Evolutionary conservation across 2,329 filamentous ascomycete genomes (phyloP).

Genomic region (Colletotrichum neosansevieriae): DNA sequence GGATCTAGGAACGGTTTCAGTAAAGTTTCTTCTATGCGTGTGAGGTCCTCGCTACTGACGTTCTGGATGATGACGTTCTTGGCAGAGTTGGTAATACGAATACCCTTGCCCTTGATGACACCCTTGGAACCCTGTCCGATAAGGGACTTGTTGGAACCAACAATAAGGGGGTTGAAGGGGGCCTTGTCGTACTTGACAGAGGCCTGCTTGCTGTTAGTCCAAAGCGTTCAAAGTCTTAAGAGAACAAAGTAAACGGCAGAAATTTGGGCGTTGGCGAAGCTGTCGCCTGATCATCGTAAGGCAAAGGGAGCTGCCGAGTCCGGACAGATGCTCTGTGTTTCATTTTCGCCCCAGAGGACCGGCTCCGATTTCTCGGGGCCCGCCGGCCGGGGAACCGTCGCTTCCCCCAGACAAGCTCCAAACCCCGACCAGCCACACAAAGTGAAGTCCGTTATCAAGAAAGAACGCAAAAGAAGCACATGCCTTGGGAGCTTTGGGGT

Average conservation of each 20-base stretch:
- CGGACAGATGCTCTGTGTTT: too few relatives aligned
- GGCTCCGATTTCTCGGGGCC: too few relatives aligned
- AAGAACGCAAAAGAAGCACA: not conserved
- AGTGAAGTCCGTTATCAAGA: too few relatives aligned
- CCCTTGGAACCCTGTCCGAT: slow-evolving; percentile 65
- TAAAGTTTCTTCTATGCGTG: not conserved
- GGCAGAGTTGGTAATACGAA: slow-evolving; percentile 59
- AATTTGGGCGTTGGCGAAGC: too few relatives aligned
- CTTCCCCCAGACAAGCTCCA: too few relatives aligned
- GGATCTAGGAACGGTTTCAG: slow-evolving; percentile 34
- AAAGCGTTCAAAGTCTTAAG: too few relatives aligned
- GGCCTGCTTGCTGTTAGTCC: slow-evolving; percentile 41
- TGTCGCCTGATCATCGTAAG: too few relatives aligned
- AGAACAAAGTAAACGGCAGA: too few relatives aligned
- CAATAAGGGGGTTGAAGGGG: slow-evolving; percentile 61
- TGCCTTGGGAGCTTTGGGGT: slow-evolving; percentile 60
- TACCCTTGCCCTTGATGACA: slow-evolving; percentile 69
- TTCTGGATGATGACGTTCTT: slow-evolving; percentile 72
- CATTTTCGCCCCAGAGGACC: too few relatives aligned
- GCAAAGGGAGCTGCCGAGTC: too few relatives aligned
- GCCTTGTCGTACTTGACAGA: slow-evolving; percentile 63
- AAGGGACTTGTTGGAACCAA: slow-evolving; percentile 69
- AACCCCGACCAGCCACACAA: too few relatives aligned
- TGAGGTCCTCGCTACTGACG: slow-evolving; percentile 12
- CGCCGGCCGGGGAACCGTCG: too few relatives aligned